Base-by-base conservation (phyloP, 176 grass and related monocot genomes). In the Ampelocalamus luodianensis region DNA sequence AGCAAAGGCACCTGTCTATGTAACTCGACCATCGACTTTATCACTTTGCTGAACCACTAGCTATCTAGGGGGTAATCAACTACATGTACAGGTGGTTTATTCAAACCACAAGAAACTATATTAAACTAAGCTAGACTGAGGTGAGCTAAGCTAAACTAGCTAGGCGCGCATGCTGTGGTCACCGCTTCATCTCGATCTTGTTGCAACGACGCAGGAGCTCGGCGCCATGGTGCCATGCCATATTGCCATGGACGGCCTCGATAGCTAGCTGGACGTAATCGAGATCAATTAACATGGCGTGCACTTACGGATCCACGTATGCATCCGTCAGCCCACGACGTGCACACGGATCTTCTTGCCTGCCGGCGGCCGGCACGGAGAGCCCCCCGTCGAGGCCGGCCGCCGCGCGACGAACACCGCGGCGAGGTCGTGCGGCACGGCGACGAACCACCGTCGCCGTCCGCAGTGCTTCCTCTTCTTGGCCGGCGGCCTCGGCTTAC, bases 341-440 rank as follows among this genome's bases (percentile, higher is more conserved):
- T 87, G 60, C 61, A 87, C 17, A 42, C 85, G 80, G 32, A 87
- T 63, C 89, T 90, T 87, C 74, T 87, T 80, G 48, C 42, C 71
- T 26, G 62, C 79, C 18, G 61, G 80, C 20, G 56, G 39, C 64
- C 20, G 63, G 88, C 65, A 66, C 43, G 44, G 39, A 2, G 65
- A 20, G 32, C 12, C 37, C 75, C n/a, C 37, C 34, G 69, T 5
- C 44, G 74, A 23, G 6, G 24, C 29, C 0, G 61, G 79, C 40
- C 46, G 48, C 49, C 51, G 74, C 22, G 85, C 36, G 29, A 84
- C 61, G 68, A 90, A 90, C 61, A 68, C 80, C n/a, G 23, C 50
- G 34, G 89, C 61, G n/a, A 90, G 89, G 61, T 90, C 89, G 50
- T 79, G 60, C 34, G 85, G 85, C 23, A 90, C 80, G 39, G 85